Evolutionary conservation across 352 stramenopile genomes (phyloP).

Genomic region (Blastocystis sp.): DNA sequence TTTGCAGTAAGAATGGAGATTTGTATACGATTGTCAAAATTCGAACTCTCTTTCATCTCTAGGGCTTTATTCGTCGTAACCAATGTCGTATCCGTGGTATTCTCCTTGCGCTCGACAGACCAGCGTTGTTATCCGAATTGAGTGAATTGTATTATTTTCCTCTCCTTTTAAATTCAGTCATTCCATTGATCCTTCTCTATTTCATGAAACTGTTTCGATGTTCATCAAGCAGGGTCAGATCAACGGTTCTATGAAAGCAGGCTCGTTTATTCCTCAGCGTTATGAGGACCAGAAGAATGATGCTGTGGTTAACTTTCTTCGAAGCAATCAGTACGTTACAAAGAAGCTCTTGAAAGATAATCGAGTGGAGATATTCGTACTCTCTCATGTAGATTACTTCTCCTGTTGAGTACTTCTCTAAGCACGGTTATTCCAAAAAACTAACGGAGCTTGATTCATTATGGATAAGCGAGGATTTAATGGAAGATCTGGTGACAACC

Average conservation of each 20-base stretch:
- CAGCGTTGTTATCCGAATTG: not conserved
- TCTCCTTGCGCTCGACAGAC: not conserved
- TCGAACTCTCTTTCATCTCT: not conserved
- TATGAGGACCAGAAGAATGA: conserved; percentile 29
- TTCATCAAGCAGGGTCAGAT: not conserved
- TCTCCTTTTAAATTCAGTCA: not conserved
- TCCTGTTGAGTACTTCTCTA: not conserved
- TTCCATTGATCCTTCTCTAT: not conserved
- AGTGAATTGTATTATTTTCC: not conserved
- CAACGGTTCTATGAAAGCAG: not conserved
- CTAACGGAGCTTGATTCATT: conserved; percentile 5
- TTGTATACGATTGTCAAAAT: conserved; percentile 10
- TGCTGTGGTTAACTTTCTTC: not conserved
- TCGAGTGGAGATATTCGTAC: not conserved
- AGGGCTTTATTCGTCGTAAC: conserved; percentile 39
- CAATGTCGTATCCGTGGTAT: not conserved
- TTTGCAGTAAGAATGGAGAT: conserved; percentile 22
- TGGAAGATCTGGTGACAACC: not conserved
- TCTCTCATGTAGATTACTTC: not conserved
- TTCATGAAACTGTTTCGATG: not conserved
- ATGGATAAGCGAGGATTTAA: not conserved
- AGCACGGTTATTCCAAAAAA: not conserved
- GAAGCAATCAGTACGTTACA: conserved; percentile 27
- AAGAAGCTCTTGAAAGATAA: conserved; percentile 13
- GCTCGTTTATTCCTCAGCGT: not conserved